Percentiles rank a stretch among this genome's conserved stretches.
Conservation (phyloP, 2,329 filamentous ascomycete genomes). For the Triangularia setosa region DNA sequence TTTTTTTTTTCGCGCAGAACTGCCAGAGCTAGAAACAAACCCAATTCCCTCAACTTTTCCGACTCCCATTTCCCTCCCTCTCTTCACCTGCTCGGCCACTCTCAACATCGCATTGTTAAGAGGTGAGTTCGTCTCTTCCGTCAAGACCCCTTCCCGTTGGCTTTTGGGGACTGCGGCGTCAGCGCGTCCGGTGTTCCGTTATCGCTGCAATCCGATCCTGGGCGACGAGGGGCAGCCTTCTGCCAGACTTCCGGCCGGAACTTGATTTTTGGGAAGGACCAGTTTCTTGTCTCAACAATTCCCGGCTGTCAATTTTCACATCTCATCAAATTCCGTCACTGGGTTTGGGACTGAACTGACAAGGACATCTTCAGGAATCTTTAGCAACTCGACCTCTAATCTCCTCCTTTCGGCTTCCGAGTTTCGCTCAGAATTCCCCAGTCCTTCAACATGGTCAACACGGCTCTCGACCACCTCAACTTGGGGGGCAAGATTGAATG, state of each 20-base stretch:
- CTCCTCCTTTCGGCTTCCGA: neutral
- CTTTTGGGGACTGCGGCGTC: conserved; percentile 1
- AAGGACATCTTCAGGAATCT: neutral
- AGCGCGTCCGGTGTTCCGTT: conserved; percentile 4
- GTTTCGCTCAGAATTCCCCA: conserved; percentile 6
- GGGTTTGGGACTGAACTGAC: neutral
- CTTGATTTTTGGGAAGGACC: neutral
- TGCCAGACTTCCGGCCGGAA: neutral
- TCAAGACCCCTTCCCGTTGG: conserved; percentile 3
- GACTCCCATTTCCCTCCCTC: neutral
- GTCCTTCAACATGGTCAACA: conserved; percentile 47
- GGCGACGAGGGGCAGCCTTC: neutral
- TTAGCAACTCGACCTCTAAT: neutral
- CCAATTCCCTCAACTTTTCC: conserved; percentile 15
- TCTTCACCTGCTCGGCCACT: neutral
- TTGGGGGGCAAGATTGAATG: conserved; percentile 67
- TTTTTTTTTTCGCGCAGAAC: conserved; percentile 23
- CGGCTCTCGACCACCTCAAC: conserved; percentile 81
- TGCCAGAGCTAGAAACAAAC: conserved; percentile 5
- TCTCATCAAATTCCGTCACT: neutral
- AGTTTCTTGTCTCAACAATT: neutral
- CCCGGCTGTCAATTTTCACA: too few relatives aligned
- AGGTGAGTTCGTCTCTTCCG: conserved; percentile 10
- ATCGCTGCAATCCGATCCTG: conserved; percentile 2
- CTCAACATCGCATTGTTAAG: neutral